A percentile compares a stretch with the other conserved stretches of the same genome.
phyloP scores from a whole-genome alignment of 345 rosid genomes.

The Erodium maritimum region DNA sequence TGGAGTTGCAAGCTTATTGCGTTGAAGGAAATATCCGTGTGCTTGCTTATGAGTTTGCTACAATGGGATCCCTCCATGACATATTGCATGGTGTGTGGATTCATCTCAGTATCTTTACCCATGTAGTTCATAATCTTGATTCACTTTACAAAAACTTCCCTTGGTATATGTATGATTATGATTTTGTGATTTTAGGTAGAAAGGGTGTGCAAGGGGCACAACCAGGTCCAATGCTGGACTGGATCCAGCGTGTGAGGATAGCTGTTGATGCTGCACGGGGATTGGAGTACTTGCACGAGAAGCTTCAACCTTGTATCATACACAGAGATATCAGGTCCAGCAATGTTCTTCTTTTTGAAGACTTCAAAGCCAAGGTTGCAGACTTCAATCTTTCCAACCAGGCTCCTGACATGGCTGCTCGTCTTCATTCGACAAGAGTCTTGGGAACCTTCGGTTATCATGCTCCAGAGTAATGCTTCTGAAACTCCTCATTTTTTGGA shows the following conservation, averaged over 20 bases:
- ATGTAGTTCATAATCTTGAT: slow-evolving; percentile 3
- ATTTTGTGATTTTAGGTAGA: slow-evolving; percentile 47
- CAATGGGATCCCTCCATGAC: slow-evolving; percentile 97
- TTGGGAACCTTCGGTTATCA: slow-evolving; percentile 98
- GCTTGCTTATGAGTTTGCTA: slow-evolving; percentile 94
- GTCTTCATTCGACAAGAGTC: slow-evolving; percentile 96
- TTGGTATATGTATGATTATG: background rate
- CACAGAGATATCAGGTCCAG: slow-evolving; percentile 96
- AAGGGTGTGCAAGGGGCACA: slow-evolving; percentile 99
- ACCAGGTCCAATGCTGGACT: slow-evolving; percentile 94
- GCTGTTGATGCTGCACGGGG: slow-evolving; percentile 97
- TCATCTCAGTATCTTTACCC: background rate
- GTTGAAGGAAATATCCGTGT: slow-evolving; percentile 76
- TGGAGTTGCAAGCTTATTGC: slow-evolving; percentile 79
- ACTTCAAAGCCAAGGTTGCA: slow-evolving; percentile 84
- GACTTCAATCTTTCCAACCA: slow-evolving; percentile 93
- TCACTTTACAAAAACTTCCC: background rate
- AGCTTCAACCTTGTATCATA: slow-evolving; percentile 68
- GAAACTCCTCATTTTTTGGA: too few relatives aligned
- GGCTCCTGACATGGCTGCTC: slow-evolving; percentile 99
- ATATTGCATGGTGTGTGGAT: slow-evolving; percentile 61
- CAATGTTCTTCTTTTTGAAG: slow-evolving; percentile 90
- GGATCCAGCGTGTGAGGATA: slow-evolving; percentile 87
- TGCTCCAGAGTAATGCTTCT: slow-evolving; percentile 86
- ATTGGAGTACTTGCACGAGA: slow-evolving; percentile 92